Evolutionary conservation across 345 rosid species (phyloP).

Genomic region (Corchorus olitorius): DNA sequence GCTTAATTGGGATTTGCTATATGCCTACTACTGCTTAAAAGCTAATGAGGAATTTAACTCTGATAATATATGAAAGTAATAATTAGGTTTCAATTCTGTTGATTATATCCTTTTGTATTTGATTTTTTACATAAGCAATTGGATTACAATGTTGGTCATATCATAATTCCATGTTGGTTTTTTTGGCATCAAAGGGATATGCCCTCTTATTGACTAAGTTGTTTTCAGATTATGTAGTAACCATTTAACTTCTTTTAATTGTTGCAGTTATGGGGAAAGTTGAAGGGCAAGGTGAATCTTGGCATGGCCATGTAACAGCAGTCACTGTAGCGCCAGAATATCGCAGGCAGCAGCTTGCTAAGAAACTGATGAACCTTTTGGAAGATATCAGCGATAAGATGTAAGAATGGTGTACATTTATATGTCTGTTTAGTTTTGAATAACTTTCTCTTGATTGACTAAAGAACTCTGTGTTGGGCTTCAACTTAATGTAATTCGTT

Average conservation of each 20-base stretch:
- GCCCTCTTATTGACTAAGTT: conserved; percentile 6
- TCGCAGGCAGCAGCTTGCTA: conserved; percentile 88
- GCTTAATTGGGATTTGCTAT: neutral
- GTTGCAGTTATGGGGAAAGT: conserved; percentile 90
- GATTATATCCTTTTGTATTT: neutral
- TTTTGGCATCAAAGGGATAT: neutral
- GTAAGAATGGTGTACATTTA: conserved; percentile 39
- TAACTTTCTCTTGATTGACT: neutral
- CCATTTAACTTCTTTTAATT: conserved; percentile 22
- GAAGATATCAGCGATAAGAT: conserved; percentile 89
- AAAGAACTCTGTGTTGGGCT: no score
- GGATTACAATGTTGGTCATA: neutral
- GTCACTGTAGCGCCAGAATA: conserved; percentile 90
- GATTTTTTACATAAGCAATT: neutral
- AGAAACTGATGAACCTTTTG: conserved; percentile 84
- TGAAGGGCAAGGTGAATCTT: conserved; percentile 96
- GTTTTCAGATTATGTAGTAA: neutral
- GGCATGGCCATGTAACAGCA: conserved; percentile 99
- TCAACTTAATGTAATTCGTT: no score
- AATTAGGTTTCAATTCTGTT: neutral
- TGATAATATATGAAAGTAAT: neutral
- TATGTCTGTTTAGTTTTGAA: neutral
- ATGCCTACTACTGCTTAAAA: no score
- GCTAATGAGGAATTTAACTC: conserved; percentile 12
- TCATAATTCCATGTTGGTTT: neutral